phyloP scores from a whole-genome alignment of 1,139 yeast species.

The Suhomyces terraborum region DNA sequence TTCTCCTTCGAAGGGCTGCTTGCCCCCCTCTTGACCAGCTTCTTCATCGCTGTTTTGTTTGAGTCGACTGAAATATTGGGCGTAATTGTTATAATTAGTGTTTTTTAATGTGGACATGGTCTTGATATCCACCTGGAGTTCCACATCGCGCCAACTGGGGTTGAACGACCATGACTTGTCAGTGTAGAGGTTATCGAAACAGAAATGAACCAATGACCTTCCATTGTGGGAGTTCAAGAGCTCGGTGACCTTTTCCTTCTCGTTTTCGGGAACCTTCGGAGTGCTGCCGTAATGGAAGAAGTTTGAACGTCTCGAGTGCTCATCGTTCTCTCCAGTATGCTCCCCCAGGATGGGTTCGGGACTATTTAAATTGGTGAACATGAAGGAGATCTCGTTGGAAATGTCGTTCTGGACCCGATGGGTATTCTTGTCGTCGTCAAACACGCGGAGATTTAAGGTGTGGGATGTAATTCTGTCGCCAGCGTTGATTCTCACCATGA shows the following conservation, averaged over 20 bases:
- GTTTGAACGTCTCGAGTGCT: conserved; percentile 18
- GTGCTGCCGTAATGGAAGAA: conserved; percentile 15
- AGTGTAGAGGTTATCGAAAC: conserved; percentile 46
- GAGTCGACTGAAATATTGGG: conserved; percentile 36
- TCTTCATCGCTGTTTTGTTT: conserved; percentile 10
- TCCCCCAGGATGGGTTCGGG: conserved; percentile 6
- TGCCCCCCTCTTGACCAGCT: neutral
- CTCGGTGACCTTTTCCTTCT: conserved; percentile 17
- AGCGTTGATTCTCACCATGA: conserved; percentile 34
- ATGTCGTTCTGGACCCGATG: conserved; percentile 37
- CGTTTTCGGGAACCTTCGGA: conserved; percentile 3
- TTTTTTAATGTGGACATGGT: conserved; percentile 34
- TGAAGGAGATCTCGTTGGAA: conserved; percentile 31
- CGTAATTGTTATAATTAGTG: conserved; percentile 41
- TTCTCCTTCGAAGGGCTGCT: neutral
- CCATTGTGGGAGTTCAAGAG: conserved; percentile 28
- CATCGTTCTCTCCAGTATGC: conserved; percentile 4
- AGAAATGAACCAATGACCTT: conserved; percentile 37
- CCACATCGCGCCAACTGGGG: conserved; percentile 36
- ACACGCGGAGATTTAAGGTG: conserved; percentile 36
- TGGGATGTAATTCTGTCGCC: conserved; percentile 41
- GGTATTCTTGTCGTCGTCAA: conserved; percentile 41
- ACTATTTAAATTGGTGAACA: conserved; percentile 39
- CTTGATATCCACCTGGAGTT: conserved; percentile 38
- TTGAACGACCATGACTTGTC: conserved; percentile 49